These are phyloP conservation scores for Cryptococcus sp. DNA, from an alignment of 1,284 basidiomycete species.

Conservation along the genomic window DNA sequence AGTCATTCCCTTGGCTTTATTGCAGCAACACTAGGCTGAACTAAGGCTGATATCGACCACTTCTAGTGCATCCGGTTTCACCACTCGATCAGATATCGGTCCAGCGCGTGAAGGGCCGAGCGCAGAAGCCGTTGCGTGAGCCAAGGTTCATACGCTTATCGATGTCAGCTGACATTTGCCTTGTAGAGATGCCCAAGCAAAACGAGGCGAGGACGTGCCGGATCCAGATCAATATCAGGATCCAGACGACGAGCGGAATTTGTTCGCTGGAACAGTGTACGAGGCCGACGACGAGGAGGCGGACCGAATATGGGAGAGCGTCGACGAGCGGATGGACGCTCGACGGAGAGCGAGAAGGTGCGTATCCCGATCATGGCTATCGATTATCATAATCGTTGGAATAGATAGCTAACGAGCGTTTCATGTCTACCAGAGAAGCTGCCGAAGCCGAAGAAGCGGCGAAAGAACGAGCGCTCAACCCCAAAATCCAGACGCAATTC, in stretches of 20 bases:
- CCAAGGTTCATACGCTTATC: slow-evolving; percentile 26
- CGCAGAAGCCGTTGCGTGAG: slow-evolving; percentile 80
- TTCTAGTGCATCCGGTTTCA: slow-evolving; percentile 89
- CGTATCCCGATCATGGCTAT: background rate
- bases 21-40: background rate
- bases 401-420: background rate
- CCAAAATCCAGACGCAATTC: slow-evolving; percentile 66
- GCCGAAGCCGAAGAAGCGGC: slow-evolving; percentile 49
- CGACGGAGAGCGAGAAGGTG: slow-evolving; percentile 76
- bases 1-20: slow-evolving; percentile 32
- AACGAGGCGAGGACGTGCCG: slow-evolving; percentile 77
- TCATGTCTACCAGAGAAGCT: slow-evolving; percentile 34
- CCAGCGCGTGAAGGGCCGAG: slow-evolving; percentile 92
- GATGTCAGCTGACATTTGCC: slow-evolving; percentile 12
- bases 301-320: slow-evolving; percentile 87
- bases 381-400: background rate
- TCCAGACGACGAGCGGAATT: slow-evolving; percentile 93
- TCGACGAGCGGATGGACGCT: slow-evolving; percentile 88
- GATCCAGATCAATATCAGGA: slow-evolving; percentile 87
- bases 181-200: slow-evolving; percentile 75
- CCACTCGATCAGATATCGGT: slow-evolving; percentile 97
- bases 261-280: slow-evolving; percentile 94
- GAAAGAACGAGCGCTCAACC: slow-evolving; percentile 51
- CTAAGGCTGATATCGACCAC: slow-evolving; percentile 4
- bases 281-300: slow-evolving; percentile 98